Evolutionary conservation across 108 stramenopile genomes (phyloP).

Genomic region (Ochromonas danica): DNA sequence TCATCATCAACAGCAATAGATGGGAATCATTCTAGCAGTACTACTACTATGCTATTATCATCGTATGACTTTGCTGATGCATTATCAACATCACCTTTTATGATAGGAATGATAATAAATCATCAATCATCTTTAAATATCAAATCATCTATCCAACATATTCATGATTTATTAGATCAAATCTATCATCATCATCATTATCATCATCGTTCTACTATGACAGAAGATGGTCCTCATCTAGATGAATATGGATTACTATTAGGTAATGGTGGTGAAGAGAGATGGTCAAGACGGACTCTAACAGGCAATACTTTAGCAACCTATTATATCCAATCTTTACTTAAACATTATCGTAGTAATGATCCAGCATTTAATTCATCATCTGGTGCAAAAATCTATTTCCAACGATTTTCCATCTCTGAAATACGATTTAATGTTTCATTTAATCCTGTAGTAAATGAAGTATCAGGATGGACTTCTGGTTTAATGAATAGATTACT

Average conservation of each 20-base stretch:
- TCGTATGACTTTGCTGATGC: background rate
- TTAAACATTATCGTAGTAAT: too few species aligned
- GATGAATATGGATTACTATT: too few species aligned
- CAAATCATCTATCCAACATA: too few species aligned
- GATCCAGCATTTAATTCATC: too few species aligned
- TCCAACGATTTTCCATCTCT: background rate
- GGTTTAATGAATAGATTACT: background rate
- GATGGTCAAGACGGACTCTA: too few species aligned
- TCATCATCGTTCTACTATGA: too few species aligned
- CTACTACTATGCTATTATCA: background rate
- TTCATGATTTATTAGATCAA: too few species aligned
- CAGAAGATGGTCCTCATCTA: too few species aligned
- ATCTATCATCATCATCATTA: too few species aligned
- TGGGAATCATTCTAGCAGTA: background rate
- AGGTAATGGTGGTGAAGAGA: too few species aligned
- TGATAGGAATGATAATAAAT: background rate
- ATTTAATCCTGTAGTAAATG: background rate
- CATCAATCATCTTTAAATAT: background rate
- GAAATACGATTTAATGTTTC: background rate
- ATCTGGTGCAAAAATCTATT: conserved; percentile 27
- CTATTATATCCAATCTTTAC: too few species aligned
- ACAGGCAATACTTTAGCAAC: too few species aligned
- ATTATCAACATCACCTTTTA: background rate
- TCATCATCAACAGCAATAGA: background rate
- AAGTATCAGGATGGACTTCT: background rate